Base-by-base conservation (phyloP, 2,329 filamentous ascomycete species). In the Talaromyces sp. region DNA sequence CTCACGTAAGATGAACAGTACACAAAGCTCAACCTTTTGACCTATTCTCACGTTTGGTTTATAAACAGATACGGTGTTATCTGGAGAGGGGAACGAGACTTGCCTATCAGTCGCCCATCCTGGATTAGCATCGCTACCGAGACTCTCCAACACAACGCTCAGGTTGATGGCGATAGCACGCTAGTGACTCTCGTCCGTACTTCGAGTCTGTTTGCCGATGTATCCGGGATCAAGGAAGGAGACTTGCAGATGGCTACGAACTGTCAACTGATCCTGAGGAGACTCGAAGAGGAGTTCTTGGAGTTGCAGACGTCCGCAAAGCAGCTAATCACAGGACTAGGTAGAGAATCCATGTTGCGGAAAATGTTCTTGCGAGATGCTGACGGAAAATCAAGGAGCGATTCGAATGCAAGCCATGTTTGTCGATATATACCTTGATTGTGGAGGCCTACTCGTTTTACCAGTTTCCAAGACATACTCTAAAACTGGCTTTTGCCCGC, bases 401-500 rank as follows among this genome's bases (percentile, higher is more conserved):
- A 59, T 19, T n/a, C 62, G 62, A 59, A 59, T 64, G 62, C 62
- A 64, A 17, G 54, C 43, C 10, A 64, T 64, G 53, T 64, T 64
- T 59, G 53, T 64, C 17, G 62, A 64, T 59, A 25, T 64, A 58
- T 64, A 59, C 62, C 62, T 64, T 38, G 62, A 58, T 25, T 64
- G 54, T n/a, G 54, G 62, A 6, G n/a, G 62, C 31, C 22, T 64
- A 31, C 62, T 64, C 43, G 53, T 36, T 43, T 64, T 64, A 2
- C 62, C 62, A 7, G 54, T 64, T 11, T 19, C 62, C 17, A 29
- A 64, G 43, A 64, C 54, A 11, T 58, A 64, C 40, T 51, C 36
- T n/a, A 34, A 27, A 25, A 36, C 61, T 11, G 6, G 62, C 29
- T 13, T 51, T n/a, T 13, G 58, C n/a, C 43, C 43, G 3, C 43